Evolutionary conservation across 805 yeast genomes (phyloP).

Genomic region (Candida coquimbonensis): DNA sequence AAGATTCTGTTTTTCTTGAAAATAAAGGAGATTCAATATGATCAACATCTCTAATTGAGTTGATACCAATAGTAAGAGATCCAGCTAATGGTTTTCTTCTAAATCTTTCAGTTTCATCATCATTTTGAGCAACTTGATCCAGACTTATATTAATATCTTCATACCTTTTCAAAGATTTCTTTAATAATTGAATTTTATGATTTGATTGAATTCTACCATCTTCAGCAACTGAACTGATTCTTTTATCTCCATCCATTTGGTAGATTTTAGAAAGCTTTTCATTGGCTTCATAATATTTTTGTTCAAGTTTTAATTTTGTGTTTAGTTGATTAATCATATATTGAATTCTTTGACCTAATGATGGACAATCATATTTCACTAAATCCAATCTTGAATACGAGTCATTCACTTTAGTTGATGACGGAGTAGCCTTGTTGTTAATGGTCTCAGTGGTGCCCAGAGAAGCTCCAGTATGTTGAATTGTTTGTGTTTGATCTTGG

Average conservation of each 20-base stretch:
- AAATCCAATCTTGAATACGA: constrained; percentile 67
- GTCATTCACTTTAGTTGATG: constrained; percentile 6
- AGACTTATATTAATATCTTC: constrained; percentile 76
- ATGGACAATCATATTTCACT: constrained; percentile 88
- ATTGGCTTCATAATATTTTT: constrained; percentile 88
- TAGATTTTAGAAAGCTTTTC: constrained; percentile 83
- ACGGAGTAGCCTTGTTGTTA: not conserved
- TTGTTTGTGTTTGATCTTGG: constrained; percentile 7
- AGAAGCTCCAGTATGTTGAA: not conserved
- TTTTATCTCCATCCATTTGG: constrained; percentile 84
- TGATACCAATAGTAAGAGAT: constrained; percentile 60
- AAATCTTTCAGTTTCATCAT: constrained; percentile 57
- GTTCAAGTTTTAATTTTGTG: constrained; percentile 88
- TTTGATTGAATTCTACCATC: constrained; percentile 80
- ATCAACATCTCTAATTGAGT: constrained; percentile 81
- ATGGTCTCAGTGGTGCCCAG: no score
- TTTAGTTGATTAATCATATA: constrained; percentile 93
- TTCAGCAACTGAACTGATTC: constrained; percentile 80
- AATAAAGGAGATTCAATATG: constrained; percentile 84
- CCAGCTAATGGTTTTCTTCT: constrained; percentile 86
- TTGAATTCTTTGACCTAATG: constrained; percentile 89
- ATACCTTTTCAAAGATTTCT: constrained; percentile 77
- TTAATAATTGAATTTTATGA: constrained; percentile 76
- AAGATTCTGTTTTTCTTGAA: constrained; percentile 72
- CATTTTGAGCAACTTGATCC: constrained; percentile 50